Percentiles rank a stretch among this genome's conserved stretches.
These are phyloP conservation scores for Babesia divergens DNA, from an alignment of 169 alveolate species.

Conservation along the genomic window DNA sequence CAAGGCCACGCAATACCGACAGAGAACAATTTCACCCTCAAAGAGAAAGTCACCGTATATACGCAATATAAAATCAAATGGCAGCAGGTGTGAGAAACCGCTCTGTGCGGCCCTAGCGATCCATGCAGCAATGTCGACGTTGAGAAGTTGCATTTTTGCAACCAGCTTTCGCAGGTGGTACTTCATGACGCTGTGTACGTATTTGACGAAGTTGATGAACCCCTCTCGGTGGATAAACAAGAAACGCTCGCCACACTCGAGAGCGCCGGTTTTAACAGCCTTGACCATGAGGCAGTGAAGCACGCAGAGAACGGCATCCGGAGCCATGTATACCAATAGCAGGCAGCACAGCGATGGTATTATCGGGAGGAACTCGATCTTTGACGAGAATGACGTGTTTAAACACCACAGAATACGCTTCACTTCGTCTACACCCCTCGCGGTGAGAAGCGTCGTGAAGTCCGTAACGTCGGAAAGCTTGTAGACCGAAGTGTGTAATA, in stretches of 20 bases:
- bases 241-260: conserved; percentile 50
- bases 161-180: conserved; percentile 39
- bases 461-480: conserved; percentile 74
- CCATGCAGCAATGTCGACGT: conserved; percentile 77
- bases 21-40: conserved; percentile 73
- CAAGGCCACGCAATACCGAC: conserved; percentile 71
- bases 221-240: conserved; percentile 52
- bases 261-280: conserved; percentile 49
- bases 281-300: conserved; percentile 66
- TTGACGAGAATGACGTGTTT: conserved; percentile 68
- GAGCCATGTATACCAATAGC: conserved; percentile 66
- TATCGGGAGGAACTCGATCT: conserved; percentile 73
- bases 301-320: conserved; percentile 70
- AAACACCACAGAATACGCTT: conserved; percentile 73
- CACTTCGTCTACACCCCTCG: conserved; percentile 68
- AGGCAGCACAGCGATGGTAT: conserved; percentile 74
- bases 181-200: conserved; percentile 25
- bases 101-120: conserved; percentile 73
- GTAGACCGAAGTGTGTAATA: conserved; percentile 57
- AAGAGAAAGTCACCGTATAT: conserved; percentile 69
- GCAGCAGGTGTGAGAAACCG: conserved; percentile 71
- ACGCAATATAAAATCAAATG: conserved; percentile 70
- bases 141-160: conserved; percentile 56
- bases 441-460: conserved; percentile 64
- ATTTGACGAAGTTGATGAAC: conserved; percentile 39